Conservation (phyloP, 2,329 filamentous ascomycete genomes). For the Elsinoe australis region DNA sequence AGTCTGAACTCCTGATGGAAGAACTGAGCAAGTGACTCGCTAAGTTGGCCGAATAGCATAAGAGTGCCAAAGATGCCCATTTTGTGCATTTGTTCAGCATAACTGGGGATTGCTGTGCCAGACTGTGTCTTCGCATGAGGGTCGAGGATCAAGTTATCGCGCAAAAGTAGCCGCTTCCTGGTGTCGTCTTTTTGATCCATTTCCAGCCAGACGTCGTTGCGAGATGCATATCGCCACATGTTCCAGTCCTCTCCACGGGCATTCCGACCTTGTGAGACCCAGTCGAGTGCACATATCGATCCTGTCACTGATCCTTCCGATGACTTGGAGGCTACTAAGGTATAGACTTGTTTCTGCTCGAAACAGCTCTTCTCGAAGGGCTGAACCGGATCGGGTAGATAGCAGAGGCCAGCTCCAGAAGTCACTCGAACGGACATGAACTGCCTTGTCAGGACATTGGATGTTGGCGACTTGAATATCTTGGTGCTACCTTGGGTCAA, state of each 20-base stretch:
- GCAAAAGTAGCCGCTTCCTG: constrained; percentile 54
- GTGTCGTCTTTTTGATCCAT: constrained; percentile 29
- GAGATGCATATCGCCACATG: constrained; percentile 67
- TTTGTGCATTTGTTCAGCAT: constrained; percentile 57
- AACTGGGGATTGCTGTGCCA: constrained; percentile 19
- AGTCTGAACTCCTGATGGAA: constrained; percentile 71
- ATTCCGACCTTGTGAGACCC: constrained; percentile 81
- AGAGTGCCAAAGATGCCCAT: constrained; percentile 77
- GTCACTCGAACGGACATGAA: constrained; percentile 42
- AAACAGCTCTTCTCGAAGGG: constrained; percentile 81
- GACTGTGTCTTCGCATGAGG: constrained; percentile 33
- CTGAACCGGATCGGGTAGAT: constrained; percentile 85
- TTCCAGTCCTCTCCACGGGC: constrained; percentile 87
- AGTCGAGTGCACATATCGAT: constrained; percentile 77
- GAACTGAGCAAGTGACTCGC: constrained; percentile 59
- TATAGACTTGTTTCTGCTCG: constrained; percentile 74
- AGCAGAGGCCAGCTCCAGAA: constrained; percentile 47
- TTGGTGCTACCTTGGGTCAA: constrained; percentile 77
- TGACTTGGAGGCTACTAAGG: constrained; percentile 25
- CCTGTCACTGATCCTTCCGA: constrained; percentile 31
- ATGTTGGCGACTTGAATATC: constrained; percentile 71
- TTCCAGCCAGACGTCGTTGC: constrained; percentile 74
- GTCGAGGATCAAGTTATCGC: constrained; percentile 75
- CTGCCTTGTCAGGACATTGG: constrained; percentile 31
- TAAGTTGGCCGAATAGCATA: constrained; percentile 66